Evolutionary conservation across 2,329 filamentous ascomycete species (phyloP), one percentile per base, ranked within the genome.

Genomic region (Fusarium stilboides): DNA sequence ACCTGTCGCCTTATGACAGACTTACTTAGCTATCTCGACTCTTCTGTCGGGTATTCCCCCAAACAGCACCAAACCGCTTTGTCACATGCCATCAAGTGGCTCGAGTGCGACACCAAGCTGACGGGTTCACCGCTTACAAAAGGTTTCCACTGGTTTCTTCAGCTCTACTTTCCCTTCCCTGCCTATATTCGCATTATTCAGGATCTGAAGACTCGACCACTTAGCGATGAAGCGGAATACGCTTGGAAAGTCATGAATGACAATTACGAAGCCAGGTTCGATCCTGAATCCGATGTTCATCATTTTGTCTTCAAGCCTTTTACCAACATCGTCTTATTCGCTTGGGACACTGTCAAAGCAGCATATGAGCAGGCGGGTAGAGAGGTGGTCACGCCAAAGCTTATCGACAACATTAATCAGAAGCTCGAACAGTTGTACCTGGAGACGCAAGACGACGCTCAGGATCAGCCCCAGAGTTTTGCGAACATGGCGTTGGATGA

Each of bases 1-100:
- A 87, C 83, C 70, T 76, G 64, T 45, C 82, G 79, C 2, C 80
- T 91, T 0, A 58, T 89, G 50, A 83, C 88, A 49, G 77, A 85
- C 57, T 83, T 85, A 57, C 77, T 80, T 0, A 76, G 24, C 44
- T 69, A 73, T 26, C 64, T 74, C 0, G 69, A 65, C 3, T 57
- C 74, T 0, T 50, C 70, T 1, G 45, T 44, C 6, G 58, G 68
- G 0, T 74, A 76, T 26, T 77, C 76, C 0, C 78, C 80, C 0
- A 50, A 55, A 1, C 63, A 75, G 20, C 76, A 75, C 10, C 74
- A 81, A 43, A 52, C 62, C 0, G 77, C 77, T 3, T 60, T 81
- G 1, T 62, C 58, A 0, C 39, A 77, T 33, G 79, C 81, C 0
- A 50, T 82, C 0, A 24, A 52, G 2, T 78, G 80, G 73, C 71